Evolutionary conservation across 768 basidiomycete genomes (phyloP), one percentile per base, ranked within the genome.

Genomic region (Lactifluus echinatus): DNA sequence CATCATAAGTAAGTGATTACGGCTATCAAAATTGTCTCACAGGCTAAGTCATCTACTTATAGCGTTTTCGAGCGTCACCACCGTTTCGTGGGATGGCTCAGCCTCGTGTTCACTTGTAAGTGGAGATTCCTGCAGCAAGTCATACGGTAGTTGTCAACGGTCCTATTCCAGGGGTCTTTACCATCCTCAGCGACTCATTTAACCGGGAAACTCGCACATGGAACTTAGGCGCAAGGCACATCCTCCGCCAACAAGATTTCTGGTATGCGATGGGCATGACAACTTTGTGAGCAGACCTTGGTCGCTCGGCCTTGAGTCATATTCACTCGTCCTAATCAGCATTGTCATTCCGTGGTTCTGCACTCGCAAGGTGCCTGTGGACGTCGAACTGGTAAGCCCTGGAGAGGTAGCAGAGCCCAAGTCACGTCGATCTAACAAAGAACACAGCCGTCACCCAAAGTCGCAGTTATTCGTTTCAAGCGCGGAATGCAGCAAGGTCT

Each of bases 401-500:
- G 5, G 14, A 3, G 21, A 19, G 3, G 23, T 12, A 19, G 19
- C 40, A 7, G 39, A 40, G 39, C 17, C n/a, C 24, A 10, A 15
- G 14, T 21, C 26, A 39, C 7, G 2, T 34, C n/a, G 44, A 50
- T 37, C 46, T 61, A 19, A 54, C 44, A 31, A 6, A 17, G 31
- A 49, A 48, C 29, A 26, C 60, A 75, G 74, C 75, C 75, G 2
- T 75, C 75, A 10, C 67, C 70, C 4, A 76, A 75, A 57, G 75
- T 75, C 2, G 74, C 75, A 0, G 66, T 76, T 53, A 46, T 76
- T 42, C 67, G 72, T 24, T 75, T 75, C 62, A 64, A 73, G 60
- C 72, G 75, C 33, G 75, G 75, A 19, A 74, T 76, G 73, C 75
- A 75, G 59, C 75, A 76, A 45, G 75, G 75, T n/a, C 68, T 76